These are phyloP conservation scores for Parachaetomium inaequale DNA, from an alignment of 495 filamentous ascomycete species.

Conservation along the genomic window DNA sequence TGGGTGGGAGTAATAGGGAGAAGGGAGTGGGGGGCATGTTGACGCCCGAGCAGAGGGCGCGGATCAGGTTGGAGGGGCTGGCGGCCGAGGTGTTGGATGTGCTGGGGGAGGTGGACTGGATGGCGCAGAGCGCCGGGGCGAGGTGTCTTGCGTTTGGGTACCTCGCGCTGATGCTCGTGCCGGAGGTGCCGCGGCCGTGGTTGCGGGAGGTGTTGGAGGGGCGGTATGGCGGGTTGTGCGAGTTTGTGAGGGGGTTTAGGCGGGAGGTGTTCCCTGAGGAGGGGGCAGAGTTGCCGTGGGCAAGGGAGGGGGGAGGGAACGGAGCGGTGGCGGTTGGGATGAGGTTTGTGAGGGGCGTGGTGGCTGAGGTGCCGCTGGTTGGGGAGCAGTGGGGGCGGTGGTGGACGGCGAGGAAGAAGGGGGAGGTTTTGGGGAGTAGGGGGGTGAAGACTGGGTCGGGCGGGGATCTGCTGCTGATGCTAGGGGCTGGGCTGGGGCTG, in stretches of 20 bases:
- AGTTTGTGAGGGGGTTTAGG: conserved; percentile 52
- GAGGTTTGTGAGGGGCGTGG: conserved; percentile 32
- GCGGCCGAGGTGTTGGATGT: conserved; percentile 66
- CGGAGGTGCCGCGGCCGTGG: conserved; percentile 69
- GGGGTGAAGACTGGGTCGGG: background rate
- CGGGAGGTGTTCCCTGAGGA: conserved; percentile 36
- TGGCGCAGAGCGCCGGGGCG: conserved; percentile 60
- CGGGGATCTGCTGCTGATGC: conserved; percentile 18
- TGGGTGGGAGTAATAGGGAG: conserved; percentile 3
- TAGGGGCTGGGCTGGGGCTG: conserved; percentile 25
- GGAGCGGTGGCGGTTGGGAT: conserved; percentile 22
- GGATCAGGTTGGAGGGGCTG: conserved; percentile 68
- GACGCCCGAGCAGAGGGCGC: conserved; percentile 47
- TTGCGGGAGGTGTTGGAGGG: conserved; percentile 57
- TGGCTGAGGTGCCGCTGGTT: conserved; percentile 23
- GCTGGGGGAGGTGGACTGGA: conserved; percentile 55
- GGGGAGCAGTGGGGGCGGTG: conserved; percentile 25
- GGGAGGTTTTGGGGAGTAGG: conserved; percentile 5
- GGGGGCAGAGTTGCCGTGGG: conserved; percentile 15
- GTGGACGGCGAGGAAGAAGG: conserved; percentile 24
- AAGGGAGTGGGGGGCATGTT: conserved; percentile 32
- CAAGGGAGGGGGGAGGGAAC: background rate
- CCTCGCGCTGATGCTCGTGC: conserved; percentile 66
- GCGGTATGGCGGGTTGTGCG: conserved; percentile 52
- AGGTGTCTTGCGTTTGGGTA: conserved; percentile 79